Base-by-base conservation (phyloP, 2,329 filamentous ascomycete genomes). In the Cladophialophora yegresii region DNA sequence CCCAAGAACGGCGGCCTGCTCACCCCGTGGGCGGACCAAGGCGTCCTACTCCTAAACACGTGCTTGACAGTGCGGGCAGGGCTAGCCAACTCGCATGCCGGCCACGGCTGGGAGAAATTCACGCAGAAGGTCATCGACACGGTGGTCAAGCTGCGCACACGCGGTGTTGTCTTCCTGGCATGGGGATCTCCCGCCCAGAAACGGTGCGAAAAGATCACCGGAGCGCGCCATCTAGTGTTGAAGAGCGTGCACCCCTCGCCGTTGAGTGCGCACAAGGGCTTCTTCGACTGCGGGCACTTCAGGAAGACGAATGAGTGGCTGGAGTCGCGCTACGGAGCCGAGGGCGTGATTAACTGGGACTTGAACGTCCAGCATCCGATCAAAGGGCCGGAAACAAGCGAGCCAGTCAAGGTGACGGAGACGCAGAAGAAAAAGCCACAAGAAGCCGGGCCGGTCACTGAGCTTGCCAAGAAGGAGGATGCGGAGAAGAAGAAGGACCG, bases 61-160 rank as follows among this genome's bases (percentile, higher is more conserved):
- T 96, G 92, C 76, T 82, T 99, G 61, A 99, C 95, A 0, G 95
- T 99, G 20, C 90, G 92, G 26, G 91, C 91, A 0, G 90, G 96
- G 74, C 87, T 96, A 71, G 88, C 95, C 54, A 93, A 95, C 75
- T 91, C 87, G 30, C 95, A 99, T 77, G 82, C 89, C 2, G 89
- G 89, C 72, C 88, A 88, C 68, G 95, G 95, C 16, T 99, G 95
- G 95, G 95, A 99, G 78, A 83, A 83, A 51, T 91, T 99, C 75
- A 99, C 93, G 22, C 93, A 97, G 75, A 90, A 87, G 69, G 89
- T 95, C 49, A 96, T 99, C 68, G 92, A 98, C 70, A 84, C 90
- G 0, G 91, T 98, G 1, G 90, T 90, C 0, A 86, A 88, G 73
- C 87, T 89, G 71, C 85, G 92, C 51, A 87, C 85, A 0, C 82